Evolutionary conservation across 257 asterid genomes (phyloP).

Genomic region (Gentiana macrophylla): DNA sequence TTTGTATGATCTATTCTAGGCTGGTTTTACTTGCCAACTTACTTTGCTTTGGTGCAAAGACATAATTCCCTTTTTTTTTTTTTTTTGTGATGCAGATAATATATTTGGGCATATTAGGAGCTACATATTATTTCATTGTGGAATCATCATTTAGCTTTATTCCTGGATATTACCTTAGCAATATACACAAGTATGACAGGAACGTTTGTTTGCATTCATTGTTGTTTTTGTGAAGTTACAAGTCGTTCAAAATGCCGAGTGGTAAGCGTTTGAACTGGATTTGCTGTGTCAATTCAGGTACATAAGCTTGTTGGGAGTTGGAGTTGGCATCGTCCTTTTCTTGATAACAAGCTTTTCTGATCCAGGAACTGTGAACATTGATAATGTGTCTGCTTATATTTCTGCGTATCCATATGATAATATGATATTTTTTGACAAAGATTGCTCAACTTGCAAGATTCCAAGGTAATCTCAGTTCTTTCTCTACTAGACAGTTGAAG

Average conservation of each 20-base stretch:
- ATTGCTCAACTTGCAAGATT: slow-evolving; percentile 92
- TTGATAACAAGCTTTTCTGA: slow-evolving; percentile 94
- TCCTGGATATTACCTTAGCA: slow-evolving; percentile 86
- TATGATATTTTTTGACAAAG: slow-evolving; percentile 67
- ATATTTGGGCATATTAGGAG: slow-evolving; percentile 73
- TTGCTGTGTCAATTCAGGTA: slow-evolving; percentile 37
- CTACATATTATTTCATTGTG: slow-evolving; percentile 58
- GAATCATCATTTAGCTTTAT: slow-evolving; percentile 63
- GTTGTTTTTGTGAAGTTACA: neutral
- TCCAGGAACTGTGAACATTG: slow-evolving; percentile 80
- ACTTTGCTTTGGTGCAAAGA: no score
- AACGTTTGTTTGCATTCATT: neutral
- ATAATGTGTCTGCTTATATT: slow-evolving; percentile 66
- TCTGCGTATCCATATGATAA: slow-evolving; percentile 87
- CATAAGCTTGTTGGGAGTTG: slow-evolving; percentile 83
- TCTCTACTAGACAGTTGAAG: slow-evolving; percentile 8
- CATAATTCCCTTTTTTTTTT: no score
- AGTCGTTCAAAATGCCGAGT: neutral
- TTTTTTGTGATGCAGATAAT: slow-evolving; percentile 46
- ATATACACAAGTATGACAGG: slow-evolving; percentile 58
- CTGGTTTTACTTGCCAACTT: no score
- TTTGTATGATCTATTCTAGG: no score
- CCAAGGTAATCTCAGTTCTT: slow-evolving; percentile 53
- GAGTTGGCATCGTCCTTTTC: slow-evolving; percentile 78
- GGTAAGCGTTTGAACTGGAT: neutral